Percentiles rank a stretch among this genome's conserved stretches.
Conservation (phyloP, 2,329 filamentous ascomycete genomes). For the Microdochium bolleyi region DNA sequence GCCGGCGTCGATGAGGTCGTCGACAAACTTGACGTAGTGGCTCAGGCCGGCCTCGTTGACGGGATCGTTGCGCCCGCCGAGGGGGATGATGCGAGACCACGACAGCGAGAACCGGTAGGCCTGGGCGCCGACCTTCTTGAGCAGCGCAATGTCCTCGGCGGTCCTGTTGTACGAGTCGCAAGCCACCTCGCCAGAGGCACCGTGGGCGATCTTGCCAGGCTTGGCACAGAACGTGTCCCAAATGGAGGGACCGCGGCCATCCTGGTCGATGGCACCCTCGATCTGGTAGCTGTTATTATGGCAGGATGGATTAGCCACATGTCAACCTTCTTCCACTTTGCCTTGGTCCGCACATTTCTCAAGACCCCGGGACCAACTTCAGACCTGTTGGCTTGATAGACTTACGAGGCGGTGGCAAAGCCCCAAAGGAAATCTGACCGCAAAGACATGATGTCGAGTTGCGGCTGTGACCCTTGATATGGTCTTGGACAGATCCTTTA, state of each 20-base stretch:
- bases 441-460: constrained; percentile 41
- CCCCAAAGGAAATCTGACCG: constrained; percentile 70
- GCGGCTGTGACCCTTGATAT: too few relatives aligned
- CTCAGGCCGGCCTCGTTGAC: constrained; percentile 71
- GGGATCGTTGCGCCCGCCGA: constrained; percentile 76
- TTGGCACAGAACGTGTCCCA: constrained; percentile 85
- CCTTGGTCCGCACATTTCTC: too few relatives aligned
- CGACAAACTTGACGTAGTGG: constrained; percentile 72
- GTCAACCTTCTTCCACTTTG: too few relatives aligned
- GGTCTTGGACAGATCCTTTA: too few relatives aligned
- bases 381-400: too few relatives aligned
- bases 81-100: constrained; percentile 77
- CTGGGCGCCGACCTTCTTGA: constrained; percentile 65
- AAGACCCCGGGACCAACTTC: too few relatives aligned
- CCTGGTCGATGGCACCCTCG: constrained; percentile 66
- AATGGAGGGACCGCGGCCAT: constrained; percentile 75
- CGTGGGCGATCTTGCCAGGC: constrained; percentile 76
- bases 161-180: constrained; percentile 85
- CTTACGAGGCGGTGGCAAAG: constrained; percentile 69
- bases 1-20: constrained; percentile 67
- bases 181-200: constrained; percentile 65
- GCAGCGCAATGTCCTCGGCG: constrained; percentile 65
- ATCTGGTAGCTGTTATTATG: constrained; percentile 65
- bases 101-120: constrained; percentile 81
- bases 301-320: too few relatives aligned